Conservation (phyloP, 331 rosid genomes). For the Erythrophleum ivorense region DNA sequence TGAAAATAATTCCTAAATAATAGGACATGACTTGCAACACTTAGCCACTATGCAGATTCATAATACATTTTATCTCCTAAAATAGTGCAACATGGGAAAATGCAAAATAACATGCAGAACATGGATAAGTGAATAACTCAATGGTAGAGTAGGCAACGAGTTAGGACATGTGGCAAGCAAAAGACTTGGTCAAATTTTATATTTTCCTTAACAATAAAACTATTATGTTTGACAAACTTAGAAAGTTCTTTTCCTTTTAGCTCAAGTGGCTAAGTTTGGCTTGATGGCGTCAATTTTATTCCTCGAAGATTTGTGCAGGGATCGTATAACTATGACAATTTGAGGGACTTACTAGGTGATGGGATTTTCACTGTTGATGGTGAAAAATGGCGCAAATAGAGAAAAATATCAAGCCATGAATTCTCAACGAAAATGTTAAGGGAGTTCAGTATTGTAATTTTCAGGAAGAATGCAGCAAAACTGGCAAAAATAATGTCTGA, state of each 20-base stretch:
- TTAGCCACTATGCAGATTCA: too few species aligned
- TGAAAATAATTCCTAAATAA: too few species aligned
- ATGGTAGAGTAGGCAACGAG: too few species aligned
- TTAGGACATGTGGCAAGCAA: too few species aligned
- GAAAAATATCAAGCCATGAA: slow-evolving; percentile 85
- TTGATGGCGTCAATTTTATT: slow-evolving; percentile 30
- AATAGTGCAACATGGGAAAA: too few species aligned
- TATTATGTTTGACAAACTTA: neutral
- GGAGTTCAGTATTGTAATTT: slow-evolving; percentile 69
- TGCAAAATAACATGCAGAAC: too few species aligned
- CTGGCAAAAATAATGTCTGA: slow-evolving; percentile 68
- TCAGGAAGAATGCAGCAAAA: slow-evolving; percentile 74
- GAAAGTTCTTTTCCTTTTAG: slow-evolving; percentile 9
- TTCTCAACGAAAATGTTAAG: slow-evolving; percentile 83
- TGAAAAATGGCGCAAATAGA: slow-evolving; percentile 92
- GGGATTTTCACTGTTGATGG: slow-evolving; percentile 97
- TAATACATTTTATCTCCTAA: too few species aligned
- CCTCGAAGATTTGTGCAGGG: slow-evolving; percentile 57
- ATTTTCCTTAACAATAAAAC: too few species aligned
- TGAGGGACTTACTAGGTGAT: slow-evolving; percentile 88
- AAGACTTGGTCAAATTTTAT: too few species aligned
- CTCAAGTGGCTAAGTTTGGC: slow-evolving; percentile 1
- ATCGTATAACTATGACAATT: slow-evolving; percentile 58
- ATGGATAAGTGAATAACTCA: too few species aligned
- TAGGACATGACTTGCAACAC: too few species aligned